These are phyloP conservation scores for Leucoagaricus sp. DNA, from an alignment of 1,284 basidiomycete species.

Conservation along the genomic window DNA sequence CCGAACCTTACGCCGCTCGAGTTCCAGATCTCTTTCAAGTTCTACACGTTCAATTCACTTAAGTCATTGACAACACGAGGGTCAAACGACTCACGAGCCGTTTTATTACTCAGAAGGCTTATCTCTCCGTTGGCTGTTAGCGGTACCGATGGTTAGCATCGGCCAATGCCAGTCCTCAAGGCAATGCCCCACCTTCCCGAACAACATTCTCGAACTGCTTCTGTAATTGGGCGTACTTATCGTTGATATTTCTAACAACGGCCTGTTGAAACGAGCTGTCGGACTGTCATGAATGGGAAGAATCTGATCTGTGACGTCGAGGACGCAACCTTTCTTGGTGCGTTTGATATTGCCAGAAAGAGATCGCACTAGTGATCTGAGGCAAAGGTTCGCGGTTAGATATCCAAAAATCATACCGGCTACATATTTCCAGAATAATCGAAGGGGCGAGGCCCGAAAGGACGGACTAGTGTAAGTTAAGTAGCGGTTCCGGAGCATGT, in stretches of 20 bases:
- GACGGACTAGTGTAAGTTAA: slow-evolving; percentile 59
- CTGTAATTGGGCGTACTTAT: slow-evolving; percentile 77
- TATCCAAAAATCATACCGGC: slow-evolving; percentile 47
- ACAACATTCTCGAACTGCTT: slow-evolving; percentile 81
- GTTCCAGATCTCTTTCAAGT: slow-evolving; percentile 74
- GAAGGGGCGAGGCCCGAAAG: slow-evolving; percentile 75
- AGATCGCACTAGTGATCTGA: slow-evolving; percentile 57
- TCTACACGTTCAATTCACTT: slow-evolving; percentile 51
- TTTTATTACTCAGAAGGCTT: slow-evolving; percentile 65
- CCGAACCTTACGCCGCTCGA: slow-evolving; percentile 70
- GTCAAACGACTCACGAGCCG: slow-evolving; percentile 45
- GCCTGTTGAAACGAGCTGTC: slow-evolving; percentile 79
- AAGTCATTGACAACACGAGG: slow-evolving; percentile 1
- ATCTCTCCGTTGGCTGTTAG: slow-evolving; percentile 74
- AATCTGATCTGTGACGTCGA: not conserved
- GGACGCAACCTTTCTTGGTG: slow-evolving; percentile 72
- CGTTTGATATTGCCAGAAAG: slow-evolving; percentile 87
- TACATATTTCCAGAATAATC: slow-evolving; percentile 77
- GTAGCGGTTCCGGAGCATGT: slow-evolving; percentile 34
- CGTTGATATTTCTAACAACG: slow-evolving; percentile 73
- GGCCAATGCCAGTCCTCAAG: not conserved
- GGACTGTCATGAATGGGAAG: not conserved
- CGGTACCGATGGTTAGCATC: not conserved
- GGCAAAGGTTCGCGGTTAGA: not conserved
- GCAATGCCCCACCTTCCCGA: slow-evolving; percentile 60